Evolutionary conservation across 2,329 filamentous ascomycete species (phyloP), one percentile per base, ranked within the genome.

Genomic region (Pezicula rhizophila): DNA sequence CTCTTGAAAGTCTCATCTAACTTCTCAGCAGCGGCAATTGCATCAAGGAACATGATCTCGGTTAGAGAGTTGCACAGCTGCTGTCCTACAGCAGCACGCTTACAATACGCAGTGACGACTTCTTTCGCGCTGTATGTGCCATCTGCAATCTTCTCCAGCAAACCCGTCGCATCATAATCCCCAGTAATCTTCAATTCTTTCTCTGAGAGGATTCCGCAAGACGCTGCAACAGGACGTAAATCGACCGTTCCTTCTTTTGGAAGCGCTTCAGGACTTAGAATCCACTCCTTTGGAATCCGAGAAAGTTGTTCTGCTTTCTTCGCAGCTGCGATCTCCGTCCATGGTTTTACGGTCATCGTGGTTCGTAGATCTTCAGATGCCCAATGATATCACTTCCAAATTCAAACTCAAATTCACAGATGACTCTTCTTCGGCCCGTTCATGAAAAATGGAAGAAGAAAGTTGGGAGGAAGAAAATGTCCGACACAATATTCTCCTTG

Each of bases 51-150:
- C 52, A 76, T 71, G 2, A 77, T 66, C 50, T 77, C 74, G 2
- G 65, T 68, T 18, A 70, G 55, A 43, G 64, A 69, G 44, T 67
- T 66, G 4, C 66, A 67, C 45, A 73, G 61, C 53, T 76, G 73
- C 42, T 75, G 72, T 2, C 70, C 72, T 11, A 77, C 63, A 1
- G 72, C 69, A 0, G 73, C 73, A 28, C 74, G 66, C 54, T 75
- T 76, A 48, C 71, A 73, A 53, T 76, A 76, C 4, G 72, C 73
- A 4, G 63, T 65, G 0, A 68, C 65, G 2, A 75, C 68, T 11
- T 69, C 67, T 11, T 62, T 50, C 6, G 63, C 63, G 12, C 51
- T 61, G 15, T 57, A 51, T 28, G 52, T 50, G 8, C 53, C 53
- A 8, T 37, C 41, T n/a, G 57, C 59, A 39, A 64, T 47, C 23